Percentiles rank a stretch among this genome's conserved stretches.
phyloP scores from a whole-genome alignment of 179 eudicot genomes.

The Drosera spatulata region DNA sequence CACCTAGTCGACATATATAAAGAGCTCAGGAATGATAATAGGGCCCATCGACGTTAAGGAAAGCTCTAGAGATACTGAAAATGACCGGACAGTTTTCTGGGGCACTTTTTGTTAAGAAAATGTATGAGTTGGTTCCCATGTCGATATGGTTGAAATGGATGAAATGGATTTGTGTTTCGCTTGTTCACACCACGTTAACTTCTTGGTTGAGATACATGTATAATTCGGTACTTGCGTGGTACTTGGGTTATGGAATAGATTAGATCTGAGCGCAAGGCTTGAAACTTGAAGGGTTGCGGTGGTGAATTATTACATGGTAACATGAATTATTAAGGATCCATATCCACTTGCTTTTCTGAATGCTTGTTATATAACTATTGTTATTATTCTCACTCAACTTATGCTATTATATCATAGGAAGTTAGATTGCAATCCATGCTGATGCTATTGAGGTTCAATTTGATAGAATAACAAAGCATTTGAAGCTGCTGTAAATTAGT shows the following conservation, averaged over 20 bases:
- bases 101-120: background rate
- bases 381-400: background rate
- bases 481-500: background rate
- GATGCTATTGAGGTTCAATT: background rate
- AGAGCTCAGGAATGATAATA: background rate
- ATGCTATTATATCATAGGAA: background rate
- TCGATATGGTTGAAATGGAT: background rate
- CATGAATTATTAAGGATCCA: background rate
- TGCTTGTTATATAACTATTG: background rate
- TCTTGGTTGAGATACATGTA: too few species aligned
- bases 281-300: background rate
- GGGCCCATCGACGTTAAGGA: background rate
- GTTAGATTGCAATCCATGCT: background rate
- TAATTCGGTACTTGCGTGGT: too few species aligned
- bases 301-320: background rate
- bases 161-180: background rate
- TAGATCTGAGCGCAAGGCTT: too few species aligned
- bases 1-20: background rate
- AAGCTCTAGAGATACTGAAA: background rate
- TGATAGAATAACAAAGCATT: background rate
- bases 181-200: too few species aligned
- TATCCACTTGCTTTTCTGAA: background rate
- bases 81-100: background rate
- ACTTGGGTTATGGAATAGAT: too few species aligned
- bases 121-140: background rate